Conservation (phyloP, 441 rosid genomes). For the Jatropha multifida region DNA sequence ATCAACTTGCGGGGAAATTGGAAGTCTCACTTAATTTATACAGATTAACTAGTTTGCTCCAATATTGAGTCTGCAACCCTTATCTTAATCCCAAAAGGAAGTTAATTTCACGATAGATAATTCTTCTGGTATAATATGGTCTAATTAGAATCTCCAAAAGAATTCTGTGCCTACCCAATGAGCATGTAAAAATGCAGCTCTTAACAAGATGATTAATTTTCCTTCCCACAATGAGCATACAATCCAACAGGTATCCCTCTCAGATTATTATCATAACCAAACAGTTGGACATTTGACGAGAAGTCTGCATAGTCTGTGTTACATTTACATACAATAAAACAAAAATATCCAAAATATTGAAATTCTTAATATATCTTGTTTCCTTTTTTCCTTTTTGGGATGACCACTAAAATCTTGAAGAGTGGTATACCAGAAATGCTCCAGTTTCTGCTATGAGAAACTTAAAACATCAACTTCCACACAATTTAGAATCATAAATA, state of each 20-base stretch:
- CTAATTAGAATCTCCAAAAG: no score
- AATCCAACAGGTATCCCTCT: background rate
- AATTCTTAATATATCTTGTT: background rate
- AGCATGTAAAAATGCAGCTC: background rate
- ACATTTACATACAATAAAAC: background rate
- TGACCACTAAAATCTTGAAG: background rate
- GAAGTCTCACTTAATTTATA: no score
- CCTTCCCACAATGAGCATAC: background rate
- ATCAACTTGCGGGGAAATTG: background rate
- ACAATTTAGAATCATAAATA: slow-evolving; percentile 22
- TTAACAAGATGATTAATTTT: background rate
- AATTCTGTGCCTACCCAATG: no score
- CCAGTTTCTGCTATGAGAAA: slow-evolving; percentile 17
- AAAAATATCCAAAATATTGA: background rate
- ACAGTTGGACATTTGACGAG: background rate
- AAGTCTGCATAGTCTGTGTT: background rate
- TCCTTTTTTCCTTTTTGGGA: background rate
- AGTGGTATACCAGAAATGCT: slow-evolving; percentile 6
- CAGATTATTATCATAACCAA: slow-evolving; percentile 4
- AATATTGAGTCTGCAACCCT: background rate
- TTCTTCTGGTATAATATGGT: background rate
- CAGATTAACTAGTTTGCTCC: no score
- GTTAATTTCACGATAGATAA: background rate
- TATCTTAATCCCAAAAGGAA: background rate
- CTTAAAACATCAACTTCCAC: slow-evolving; percentile 8